Percentiles rank a stretch among this genome's conserved stretches.
Evolutionary conservation across 106 monocot species (phyloP).

Genomic region (Allium fistulosum): DNA sequence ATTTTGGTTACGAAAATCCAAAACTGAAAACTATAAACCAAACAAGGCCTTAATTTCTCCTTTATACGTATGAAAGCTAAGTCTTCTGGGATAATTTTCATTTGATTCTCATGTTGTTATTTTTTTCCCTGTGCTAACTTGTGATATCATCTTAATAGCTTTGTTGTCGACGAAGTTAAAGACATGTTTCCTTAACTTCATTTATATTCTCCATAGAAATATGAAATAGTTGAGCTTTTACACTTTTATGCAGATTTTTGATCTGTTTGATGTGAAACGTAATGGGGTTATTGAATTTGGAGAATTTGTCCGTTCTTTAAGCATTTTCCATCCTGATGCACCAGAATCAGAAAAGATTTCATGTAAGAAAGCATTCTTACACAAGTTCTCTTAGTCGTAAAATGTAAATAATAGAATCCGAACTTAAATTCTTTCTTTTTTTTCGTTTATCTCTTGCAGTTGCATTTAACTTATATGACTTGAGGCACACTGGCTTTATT

Average conservation of each 20-base stretch:
- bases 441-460: conserved; percentile 26
- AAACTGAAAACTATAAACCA: too few species aligned
- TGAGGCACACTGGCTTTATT: conserved; percentile 61
- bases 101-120: too few species aligned
- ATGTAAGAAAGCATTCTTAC: conserved; percentile 38
- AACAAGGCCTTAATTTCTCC: too few species aligned
- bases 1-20: too few species aligned
- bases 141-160: too few species aligned
- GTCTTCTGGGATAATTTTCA: too few species aligned
- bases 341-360: conserved; percentile 47
- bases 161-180: too few species aligned
- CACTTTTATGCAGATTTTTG: conserved; percentile 58
- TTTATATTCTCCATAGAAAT: too few species aligned
- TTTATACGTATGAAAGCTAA: too few species aligned
- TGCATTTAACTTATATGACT: conserved; percentile 69
- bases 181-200: too few species aligned
- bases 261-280: conserved; percentile 68
- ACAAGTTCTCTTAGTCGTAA: not conserved
- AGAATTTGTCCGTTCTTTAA: conserved; percentile 86
- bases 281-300: conserved; percentile 91
- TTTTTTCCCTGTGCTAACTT: too few species aligned
- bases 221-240: not conserved
- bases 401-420: not conserved
- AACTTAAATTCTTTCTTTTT: not conserved
- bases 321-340: conserved; percentile 73